Conservation (phyloP, 1,139 yeast species). For the Lodderomyces metapsilosis region DNA sequence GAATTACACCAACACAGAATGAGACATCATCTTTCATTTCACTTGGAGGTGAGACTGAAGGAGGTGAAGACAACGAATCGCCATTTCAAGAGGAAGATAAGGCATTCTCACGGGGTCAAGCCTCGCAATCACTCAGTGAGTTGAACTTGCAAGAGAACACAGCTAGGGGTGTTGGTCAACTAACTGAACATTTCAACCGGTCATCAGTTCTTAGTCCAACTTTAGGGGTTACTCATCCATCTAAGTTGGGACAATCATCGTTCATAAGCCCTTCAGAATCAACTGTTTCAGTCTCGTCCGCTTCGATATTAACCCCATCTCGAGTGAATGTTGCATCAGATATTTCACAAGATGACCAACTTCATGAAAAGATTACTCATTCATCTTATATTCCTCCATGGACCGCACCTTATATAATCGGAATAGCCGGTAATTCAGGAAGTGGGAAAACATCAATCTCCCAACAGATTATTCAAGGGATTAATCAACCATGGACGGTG, state of each 20-base stretch:
- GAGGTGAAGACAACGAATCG: conserved; percentile 2
- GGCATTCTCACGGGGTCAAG: neutral
- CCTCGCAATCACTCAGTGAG: neutral
- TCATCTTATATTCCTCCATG: conserved; percentile 78
- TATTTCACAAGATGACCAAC: neutral
- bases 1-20: conserved; percentile 25
- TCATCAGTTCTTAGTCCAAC: neutral
- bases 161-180: neutral
- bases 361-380: conserved; percentile 4
- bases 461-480: conserved; percentile 70
- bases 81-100: neutral
- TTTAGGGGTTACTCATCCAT: neutral
- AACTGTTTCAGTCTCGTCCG: neutral
- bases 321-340: neutral
- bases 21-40: conserved; percentile 13
- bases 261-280: neutral
- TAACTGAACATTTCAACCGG: neutral
- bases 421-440: conserved; percentile 93
- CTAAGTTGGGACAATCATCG: neutral
- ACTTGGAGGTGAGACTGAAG: conserved; percentile 4
- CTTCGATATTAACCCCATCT: neutral
- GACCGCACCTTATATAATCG: conserved; percentile 93
- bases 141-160: neutral
- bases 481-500: conserved; percentile 96
- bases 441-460: conserved; percentile 96